These are phyloP conservation scores for Candida ficus DNA, from an alignment of 805 yeast genomes.

Conservation along the genomic window DNA sequence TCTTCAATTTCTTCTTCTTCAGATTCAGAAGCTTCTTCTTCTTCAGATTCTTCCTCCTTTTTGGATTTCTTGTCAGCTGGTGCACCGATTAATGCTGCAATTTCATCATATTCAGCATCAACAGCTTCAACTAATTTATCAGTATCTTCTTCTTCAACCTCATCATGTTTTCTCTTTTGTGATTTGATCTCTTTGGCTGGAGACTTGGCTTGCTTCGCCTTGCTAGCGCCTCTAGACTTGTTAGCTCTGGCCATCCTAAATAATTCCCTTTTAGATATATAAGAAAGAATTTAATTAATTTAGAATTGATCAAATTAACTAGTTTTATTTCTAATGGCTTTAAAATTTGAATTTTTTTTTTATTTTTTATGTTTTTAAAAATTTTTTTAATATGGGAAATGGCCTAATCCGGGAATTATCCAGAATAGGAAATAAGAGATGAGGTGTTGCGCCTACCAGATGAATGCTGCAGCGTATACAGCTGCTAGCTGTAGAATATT, in stretches of 20 bases:
- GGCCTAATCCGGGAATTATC: background rate
- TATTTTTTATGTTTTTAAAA: conserved; percentile 2
- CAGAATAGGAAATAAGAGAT: conserved; percentile 4
- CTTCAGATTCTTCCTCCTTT: conserved; percentile 20
- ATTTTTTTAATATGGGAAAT: conserved; percentile 2
- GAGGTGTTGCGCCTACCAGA: conserved; percentile 11
- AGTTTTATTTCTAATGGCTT: no score
- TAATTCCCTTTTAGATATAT: background rate
- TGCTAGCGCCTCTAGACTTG: background rate
- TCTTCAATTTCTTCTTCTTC: conserved; percentile 17
- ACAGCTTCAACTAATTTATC: conserved; percentile 47
- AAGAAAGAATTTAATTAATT: no score
- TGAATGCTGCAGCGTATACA: no score
- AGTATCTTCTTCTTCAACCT: conserved; percentile 29
- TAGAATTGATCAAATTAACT: no score
- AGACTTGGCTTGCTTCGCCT: conserved; percentile 2
- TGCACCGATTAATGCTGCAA: conserved; percentile 47
- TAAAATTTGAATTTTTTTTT: background rate
- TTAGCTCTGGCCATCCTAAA: conserved; percentile 6
- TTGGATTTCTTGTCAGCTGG: conserved; percentile 25
- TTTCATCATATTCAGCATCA: conserved; percentile 54
- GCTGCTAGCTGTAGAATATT: no score
- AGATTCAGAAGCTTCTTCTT: conserved; percentile 14
- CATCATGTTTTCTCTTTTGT: conserved; percentile 27
- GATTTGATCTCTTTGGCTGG: conserved; percentile 1